Base-by-base conservation (phyloP, 306 rosid genomes). In the Trifolium fragiferum region DNA sequence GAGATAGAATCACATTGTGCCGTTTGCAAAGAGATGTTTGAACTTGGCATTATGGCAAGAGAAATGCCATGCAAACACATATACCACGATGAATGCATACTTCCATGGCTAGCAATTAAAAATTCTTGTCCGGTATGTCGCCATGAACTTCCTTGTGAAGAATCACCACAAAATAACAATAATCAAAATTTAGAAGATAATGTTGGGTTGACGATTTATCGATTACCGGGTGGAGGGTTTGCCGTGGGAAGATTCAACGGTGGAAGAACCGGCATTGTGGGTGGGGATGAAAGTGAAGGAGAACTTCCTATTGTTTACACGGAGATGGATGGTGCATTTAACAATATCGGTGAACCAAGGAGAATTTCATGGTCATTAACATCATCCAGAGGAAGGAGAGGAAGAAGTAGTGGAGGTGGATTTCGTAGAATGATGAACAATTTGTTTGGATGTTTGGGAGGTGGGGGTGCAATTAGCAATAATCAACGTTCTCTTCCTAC, bases 211-310 rank as follows among this genome's bases (percentile, higher is more conserved):
- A 92, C 92, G 1, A 84, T 92, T 7, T 92, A 96, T 96, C 80
- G 98, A 81, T 68, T 92, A 10, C 93, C 93, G 0, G 93, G 96
- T 0, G 98, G 96, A 0, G 96, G 92, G 40, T 92, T 87, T 10
- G 96, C 90, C 0, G 93, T 92, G 41, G 96, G 88, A 6, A 85
- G 93, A 50, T 85, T 85, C 10, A 19, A 74, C 0, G 89, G 84
- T 0, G 86, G 85, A 16, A 85, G 12, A 40, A 40, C 10, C 44
- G 44, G 44, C 1, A 0, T 5, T 4, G 50, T 2, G 2, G 15
- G 20, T 3, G 35, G 25, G 9, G 53, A 14, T 12, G 32, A 11
- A 27, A 7, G 0, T 1, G 92, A 80, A 44, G 70, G 88, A 5
- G 97, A 85, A 46, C 53, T 86, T 21, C 96, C 97, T 20, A 81